These are phyloP conservation scores for Solanum piurae DNA, from an alignment of 257 asterid genomes.

Conservation along the genomic window DNA sequence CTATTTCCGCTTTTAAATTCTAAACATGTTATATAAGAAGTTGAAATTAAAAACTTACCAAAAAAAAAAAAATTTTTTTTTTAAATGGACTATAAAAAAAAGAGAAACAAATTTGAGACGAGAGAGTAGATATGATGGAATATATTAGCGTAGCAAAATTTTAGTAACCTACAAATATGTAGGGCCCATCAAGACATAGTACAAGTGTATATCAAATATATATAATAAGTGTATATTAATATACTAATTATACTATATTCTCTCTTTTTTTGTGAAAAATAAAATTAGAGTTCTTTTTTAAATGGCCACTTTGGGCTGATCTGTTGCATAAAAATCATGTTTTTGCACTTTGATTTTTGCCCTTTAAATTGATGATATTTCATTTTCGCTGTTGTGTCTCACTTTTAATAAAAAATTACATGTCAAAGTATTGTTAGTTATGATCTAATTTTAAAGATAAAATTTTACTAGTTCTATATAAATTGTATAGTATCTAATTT, in stretches of 20 bases:
- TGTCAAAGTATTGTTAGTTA: background rate
- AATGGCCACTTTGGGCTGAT: background rate
- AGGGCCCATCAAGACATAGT: background rate
- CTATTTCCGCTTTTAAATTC: background rate
- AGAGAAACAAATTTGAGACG: background rate
- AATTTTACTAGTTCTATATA: background rate
- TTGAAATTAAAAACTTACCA: rapidly evolving
- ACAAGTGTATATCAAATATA: background rate
- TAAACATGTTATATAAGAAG: background rate
- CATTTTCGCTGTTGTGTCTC: background rate
- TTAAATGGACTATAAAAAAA: background rate
- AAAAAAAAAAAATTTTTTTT: background rate
- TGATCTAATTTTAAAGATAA: background rate
- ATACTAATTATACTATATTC: background rate
- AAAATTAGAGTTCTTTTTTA: background rate
- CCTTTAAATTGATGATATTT: background rate
- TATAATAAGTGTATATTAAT: background rate
- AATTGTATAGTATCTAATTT: background rate
- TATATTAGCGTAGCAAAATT: background rate
- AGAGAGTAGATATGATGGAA: background rate
- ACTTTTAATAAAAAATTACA: background rate
- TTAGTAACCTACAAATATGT: background rate
- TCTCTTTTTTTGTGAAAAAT: background rate
- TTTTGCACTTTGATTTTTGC: background rate
- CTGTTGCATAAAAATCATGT: background rate